Conservation (phyloP, 163 green algal genomes). For the Coccomyxa subellipsoidea region DNA sequence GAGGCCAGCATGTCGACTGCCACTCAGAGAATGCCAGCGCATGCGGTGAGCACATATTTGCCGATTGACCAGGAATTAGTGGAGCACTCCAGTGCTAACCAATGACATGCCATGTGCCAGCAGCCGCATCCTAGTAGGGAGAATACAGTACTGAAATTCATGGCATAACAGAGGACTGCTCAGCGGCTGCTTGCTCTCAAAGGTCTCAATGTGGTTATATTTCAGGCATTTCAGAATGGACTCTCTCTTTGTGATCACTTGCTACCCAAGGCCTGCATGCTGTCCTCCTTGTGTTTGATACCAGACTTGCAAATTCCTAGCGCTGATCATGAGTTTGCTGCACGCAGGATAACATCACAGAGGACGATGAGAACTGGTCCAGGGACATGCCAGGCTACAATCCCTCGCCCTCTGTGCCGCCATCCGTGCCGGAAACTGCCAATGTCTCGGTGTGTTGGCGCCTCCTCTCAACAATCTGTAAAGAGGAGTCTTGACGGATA, state of each 20-base stretch:
- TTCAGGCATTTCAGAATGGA: too few relatives aligned
- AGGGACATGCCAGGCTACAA: background rate
- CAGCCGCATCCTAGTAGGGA: background rate
- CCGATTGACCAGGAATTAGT: background rate
- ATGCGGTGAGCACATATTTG: background rate
- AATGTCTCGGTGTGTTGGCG: background rate
- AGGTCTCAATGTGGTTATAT: too few relatives aligned
- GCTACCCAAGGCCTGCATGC: too few relatives aligned
- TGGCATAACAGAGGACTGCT: too few relatives aligned
- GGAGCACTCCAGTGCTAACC: background rate
- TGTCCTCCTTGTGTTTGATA: too few relatives aligned
- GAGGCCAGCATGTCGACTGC: background rate
- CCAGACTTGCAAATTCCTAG: too few relatives aligned
- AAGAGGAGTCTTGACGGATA: too few relatives aligned
- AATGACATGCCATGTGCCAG: background rate
- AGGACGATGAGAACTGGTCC: background rate
- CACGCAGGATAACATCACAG: background rate
- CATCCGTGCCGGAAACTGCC: background rate
- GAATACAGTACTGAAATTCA: too few relatives aligned
- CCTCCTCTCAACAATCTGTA: too few relatives aligned
- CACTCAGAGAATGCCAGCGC: background rate
- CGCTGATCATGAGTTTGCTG: background rate
- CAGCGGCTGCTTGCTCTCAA: too few relatives aligned
- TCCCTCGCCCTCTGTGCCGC: background rate
- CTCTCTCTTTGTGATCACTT: too few relatives aligned